Evolutionary conservation across 345 rosid genomes (phyloP), one percentile per base, ranked within the genome.

Genomic region (Pistacia vera): DNA sequence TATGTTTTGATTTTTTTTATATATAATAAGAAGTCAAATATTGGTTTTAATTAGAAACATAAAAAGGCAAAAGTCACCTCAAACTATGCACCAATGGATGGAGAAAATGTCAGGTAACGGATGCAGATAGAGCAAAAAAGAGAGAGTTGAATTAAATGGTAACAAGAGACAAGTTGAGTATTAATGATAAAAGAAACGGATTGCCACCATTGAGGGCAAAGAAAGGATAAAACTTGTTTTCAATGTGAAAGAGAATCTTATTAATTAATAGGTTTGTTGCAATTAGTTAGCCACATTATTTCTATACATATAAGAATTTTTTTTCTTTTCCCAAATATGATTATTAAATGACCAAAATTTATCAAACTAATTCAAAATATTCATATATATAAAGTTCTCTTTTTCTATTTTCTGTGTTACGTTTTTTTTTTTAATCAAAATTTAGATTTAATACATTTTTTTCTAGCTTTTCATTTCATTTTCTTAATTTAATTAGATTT

Each of bases 21-120:
- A 41, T 9, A 18, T 9, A 11, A 18, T 58, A 7, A 58, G 5
- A 12, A 4, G 30, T 22, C 22, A 8, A 30, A 22, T 22, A 22
- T 9, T 58, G 30, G 12, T 58, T 20, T 63, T 30, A 12, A 5
- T 3, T 8, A 46, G 2, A 54, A 57, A 57, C 17, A 6, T 5
- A 35, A 17, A 2, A 33, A 63, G 9, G 28, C 14, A 33, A 63
- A 35, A 63, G 66, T 11, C 4, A 38, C 22, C 13, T 9, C 11
- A 41, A 65, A 64, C 30, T 41, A 10, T 38, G 68, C 36, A 8
- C 16, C 11, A 33, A 63, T 13, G 44, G 66, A 13, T 14, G 66
- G 17, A 35, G 46, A 63, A 63, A 63, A 16, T 14, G 52, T n/a
- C 69, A n/a, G 30, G 36, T 71, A 80, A 80, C 78, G 80, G 80